These are phyloP conservation scores for Penicillium daleae DNA, from an alignment of 495 filamentous ascomycete genomes.

Conservation along the genomic window DNA sequence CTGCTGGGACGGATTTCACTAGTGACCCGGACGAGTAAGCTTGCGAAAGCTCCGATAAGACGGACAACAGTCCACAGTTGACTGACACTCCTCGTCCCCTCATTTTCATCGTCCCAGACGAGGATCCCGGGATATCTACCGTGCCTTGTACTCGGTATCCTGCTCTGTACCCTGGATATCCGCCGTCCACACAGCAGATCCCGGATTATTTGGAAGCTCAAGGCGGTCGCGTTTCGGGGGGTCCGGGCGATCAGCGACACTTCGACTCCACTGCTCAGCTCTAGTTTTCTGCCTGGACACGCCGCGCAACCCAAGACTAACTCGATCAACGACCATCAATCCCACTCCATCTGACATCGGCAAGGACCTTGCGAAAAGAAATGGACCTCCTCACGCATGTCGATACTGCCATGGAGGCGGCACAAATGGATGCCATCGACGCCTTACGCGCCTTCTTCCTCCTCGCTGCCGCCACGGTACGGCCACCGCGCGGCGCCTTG, in stretches of 20 bases:
- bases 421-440: constrained; percentile 47
- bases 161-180: neutral
- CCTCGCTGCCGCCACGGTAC: constrained; percentile 53
- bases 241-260: neutral
- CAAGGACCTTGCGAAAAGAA: neutral
- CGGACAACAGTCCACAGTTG: too few species aligned
- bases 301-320: neutral
- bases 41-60: constrained; percentile 12
- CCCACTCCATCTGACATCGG: neutral
- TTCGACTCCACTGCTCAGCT: neutral
- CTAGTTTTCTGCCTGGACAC: neutral
- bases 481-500: constrained; percentile 4
- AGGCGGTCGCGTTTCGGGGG: neutral
- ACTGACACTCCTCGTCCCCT: too few species aligned
- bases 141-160: neutral
- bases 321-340: neutral
- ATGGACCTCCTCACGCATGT: constrained; percentile 33
- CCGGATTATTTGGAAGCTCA: neutral
- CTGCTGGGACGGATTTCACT: neutral
- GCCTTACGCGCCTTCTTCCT: constrained; percentile 49
- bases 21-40: constrained; percentile 2
- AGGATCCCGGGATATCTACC: neutral
- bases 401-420: constrained; percentile 32
- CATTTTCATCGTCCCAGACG: neutral
- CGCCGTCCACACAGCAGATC: neutral